Evolutionary conservation across 768 basidiomycete genomes (phyloP).

Genomic region (Suillus ampliporus): DNA sequence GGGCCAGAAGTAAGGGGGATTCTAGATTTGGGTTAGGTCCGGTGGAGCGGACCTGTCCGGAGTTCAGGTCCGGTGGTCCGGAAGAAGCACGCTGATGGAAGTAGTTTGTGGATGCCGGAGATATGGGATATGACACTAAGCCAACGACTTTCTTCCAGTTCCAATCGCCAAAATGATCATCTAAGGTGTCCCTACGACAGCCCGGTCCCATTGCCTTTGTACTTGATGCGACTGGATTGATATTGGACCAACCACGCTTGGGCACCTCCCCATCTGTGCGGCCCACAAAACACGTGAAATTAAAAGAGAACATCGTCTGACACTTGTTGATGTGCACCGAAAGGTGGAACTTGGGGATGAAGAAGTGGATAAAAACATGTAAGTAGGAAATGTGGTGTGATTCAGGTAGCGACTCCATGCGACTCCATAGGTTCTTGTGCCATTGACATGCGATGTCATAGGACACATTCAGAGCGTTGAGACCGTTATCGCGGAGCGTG

Average conservation of each 20-base stretch:
- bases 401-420: background rate
- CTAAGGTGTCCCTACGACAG: slow-evolving; percentile 38
- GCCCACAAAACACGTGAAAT: slow-evolving; percentile 28
- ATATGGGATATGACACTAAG: too few relatives aligned
- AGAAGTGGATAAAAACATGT: slow-evolving; percentile 9
- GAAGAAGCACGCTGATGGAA: too few relatives aligned
- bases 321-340: slow-evolving; percentile 35
- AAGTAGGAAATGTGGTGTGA: slow-evolving; percentile 2
- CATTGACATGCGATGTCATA: slow-evolving; percentile 35
- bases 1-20: too few relatives aligned
- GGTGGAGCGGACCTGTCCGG: too few relatives aligned
- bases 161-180: slow-evolving; percentile 40
- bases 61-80: too few relatives aligned
- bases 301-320: slow-evolving; percentile 23
- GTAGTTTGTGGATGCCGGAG: too few relatives aligned
- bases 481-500: background rate
- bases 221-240: slow-evolving; percentile 35
- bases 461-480: slow-evolving; percentile 5
- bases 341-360: slow-evolving; percentile 44
- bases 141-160: slow-evolving; percentile 39
- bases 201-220: slow-evolving; percentile 42
- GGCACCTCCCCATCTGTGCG: slow-evolving; percentile 43
- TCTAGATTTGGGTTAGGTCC: too few relatives aligned
- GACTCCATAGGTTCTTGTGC: slow-evolving; percentile 1
- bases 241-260: slow-evolving; percentile 41